phyloP scores from a whole-genome alignment of 2,329 filamentous ascomycete species.

The Clonostachys chloroleuca region DNA sequence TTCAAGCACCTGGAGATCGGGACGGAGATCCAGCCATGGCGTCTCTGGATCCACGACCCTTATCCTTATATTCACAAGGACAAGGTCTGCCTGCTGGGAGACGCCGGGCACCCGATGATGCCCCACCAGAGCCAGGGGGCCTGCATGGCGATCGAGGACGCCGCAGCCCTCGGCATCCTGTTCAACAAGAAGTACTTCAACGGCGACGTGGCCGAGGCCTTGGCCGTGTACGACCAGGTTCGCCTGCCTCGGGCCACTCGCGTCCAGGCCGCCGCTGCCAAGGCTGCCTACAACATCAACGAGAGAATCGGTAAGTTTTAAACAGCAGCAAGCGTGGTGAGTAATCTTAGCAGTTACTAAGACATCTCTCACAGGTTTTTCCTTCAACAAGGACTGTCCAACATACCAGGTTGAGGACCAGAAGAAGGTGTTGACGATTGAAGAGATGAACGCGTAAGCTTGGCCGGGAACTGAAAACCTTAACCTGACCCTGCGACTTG shows the following conservation, averaged over 20 bases:
- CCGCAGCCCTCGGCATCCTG: conserved; percentile 56
- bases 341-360: neutral
- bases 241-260: conserved; percentile 49
- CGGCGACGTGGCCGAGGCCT: conserved; percentile 39
- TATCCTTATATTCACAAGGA: conserved; percentile 52
- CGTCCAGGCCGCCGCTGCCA: conserved; percentile 52
- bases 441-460: conserved; percentile 63
- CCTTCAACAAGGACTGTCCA: conserved; percentile 48
- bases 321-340: neutral
- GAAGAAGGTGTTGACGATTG: conserved; percentile 58
- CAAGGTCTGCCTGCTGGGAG: conserved; percentile 54
- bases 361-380: conserved; percentile 42
- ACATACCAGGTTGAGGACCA: conserved; percentile 60
- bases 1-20: conserved; percentile 53
- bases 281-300: conserved; percentile 57
- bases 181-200: conserved; percentile 44
- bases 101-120: conserved; percentile 68
- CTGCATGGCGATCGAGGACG: conserved; percentile 66
- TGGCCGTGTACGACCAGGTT: conserved; percentile 46
- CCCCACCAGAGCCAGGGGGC: conserved; percentile 67
- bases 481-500: too few relatives aligned
- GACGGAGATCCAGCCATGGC: conserved; percentile 60
- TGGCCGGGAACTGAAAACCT: rapidly evolving
- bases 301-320: conserved; percentile 49
- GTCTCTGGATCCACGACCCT: conserved; percentile 56